Percentiles rank a stretch among this genome's conserved stretches.
phyloP scores from a whole-genome alignment of 257 asterid genomes.

The Gentiana straminea region DNA sequence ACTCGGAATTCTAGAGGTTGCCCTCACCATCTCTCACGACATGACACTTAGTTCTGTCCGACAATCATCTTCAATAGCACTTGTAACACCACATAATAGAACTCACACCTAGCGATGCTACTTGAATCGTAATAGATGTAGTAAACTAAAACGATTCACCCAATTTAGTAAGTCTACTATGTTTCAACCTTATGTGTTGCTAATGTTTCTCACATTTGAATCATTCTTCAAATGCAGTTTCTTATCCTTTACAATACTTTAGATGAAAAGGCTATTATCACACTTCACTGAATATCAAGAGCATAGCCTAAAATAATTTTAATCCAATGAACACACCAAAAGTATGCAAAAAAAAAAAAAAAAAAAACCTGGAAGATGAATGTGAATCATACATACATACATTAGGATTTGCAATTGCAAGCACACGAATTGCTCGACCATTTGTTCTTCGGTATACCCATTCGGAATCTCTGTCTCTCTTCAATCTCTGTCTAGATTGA shows the following conservation, averaged over 20 bases:
- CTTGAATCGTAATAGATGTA: too few species aligned
- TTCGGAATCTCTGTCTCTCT: slow-evolving; percentile 18
- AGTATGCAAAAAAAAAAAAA: slow-evolving; percentile 23
- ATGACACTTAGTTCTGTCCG: too few species aligned
- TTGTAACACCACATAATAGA: too few species aligned
- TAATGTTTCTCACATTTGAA: too few species aligned
- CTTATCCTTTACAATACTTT: not conserved
- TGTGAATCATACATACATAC: slow-evolving; percentile 45
- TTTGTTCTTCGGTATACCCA: slow-evolving; percentile 28
- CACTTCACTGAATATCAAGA: slow-evolving; percentile 10
- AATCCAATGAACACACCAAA: slow-evolving; percentile 5
- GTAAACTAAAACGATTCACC: too few species aligned
- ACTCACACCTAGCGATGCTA: too few species aligned
- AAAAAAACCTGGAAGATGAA: slow-evolving; percentile 27
- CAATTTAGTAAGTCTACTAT: too few species aligned
- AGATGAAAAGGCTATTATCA: not conserved
- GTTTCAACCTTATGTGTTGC: too few species aligned
- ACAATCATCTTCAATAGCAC: too few species aligned
- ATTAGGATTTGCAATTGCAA: slow-evolving; percentile 31
- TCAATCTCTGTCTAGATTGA: slow-evolving; percentile 26
- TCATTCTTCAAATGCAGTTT: not conserved
- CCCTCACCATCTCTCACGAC: too few species aligned
- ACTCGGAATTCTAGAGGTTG: too few species aligned
- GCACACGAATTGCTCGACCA: slow-evolving; percentile 41
- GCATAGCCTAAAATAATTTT: slow-evolving; percentile 31